Evolutionary conservation across 1,139 yeast genomes (phyloP), one percentile per base, ranked within the genome.

Genomic region (Kodamaea arcana): DNA sequence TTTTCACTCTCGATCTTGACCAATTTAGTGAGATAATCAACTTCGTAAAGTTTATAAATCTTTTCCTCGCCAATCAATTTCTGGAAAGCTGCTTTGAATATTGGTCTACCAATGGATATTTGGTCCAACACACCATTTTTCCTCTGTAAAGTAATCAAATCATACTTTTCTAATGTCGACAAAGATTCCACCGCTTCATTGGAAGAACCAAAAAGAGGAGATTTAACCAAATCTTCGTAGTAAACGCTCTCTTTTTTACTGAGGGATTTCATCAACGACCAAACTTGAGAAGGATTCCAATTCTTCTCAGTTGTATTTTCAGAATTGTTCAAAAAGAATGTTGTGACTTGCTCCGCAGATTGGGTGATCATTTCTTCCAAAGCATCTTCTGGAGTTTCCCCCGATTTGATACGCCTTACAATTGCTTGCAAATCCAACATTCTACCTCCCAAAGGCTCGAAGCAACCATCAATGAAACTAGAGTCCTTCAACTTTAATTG

Each of bases 401-500:
- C 98, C 0, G 92, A 78, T 47, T 80, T 81, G 15, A 92, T 74
- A 35, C 97, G 82, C 50, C 97, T 76, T 0, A 84, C 83, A 60
- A 87, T 87, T 14, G 94, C 82, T 58, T 92, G 97, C 37, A 92
- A 69, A 54, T 92, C 98, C 36, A 90, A 71, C 90, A 92, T 84
- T 45, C 98, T 77, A 27, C 98, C 98, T 10, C 98, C 98, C 21
- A 92, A 61, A 7, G 95, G 94, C 17, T 64, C 76, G 32, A 90
- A 62, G 25, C 83, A 75, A 2, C 62, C 56, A 24, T 80, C 83
- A 26, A 85, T 62, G 6, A 63, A 61, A 2, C 48, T 41, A 25
- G 41, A 40, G 33, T 51, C 51, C n/a, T 48, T 49, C 35, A 52
- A 47, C 26, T 45, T 47, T 32, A 85, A 60, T 42, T 84, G 92